Evolutionary conservation across 306 rosid species (phyloP).

Genomic region (Boehmeria nivea): DNA sequence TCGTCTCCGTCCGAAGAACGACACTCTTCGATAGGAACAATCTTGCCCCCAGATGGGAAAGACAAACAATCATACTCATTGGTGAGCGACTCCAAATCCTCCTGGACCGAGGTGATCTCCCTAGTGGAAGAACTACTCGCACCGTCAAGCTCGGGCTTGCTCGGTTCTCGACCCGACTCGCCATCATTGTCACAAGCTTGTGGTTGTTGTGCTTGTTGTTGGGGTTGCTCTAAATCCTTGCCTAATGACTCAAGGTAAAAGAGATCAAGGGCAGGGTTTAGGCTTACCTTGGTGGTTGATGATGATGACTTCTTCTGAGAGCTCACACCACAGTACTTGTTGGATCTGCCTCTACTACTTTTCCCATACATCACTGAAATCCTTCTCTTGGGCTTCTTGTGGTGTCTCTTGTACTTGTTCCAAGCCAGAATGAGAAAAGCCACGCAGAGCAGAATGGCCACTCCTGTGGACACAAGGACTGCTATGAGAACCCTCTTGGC

Average conservation of each 20-base stretch:
- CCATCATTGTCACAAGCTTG: conserved; percentile 20
- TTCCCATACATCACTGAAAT: conserved; percentile 32
- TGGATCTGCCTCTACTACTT: conserved; percentile 31
- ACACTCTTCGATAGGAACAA: conserved; percentile 28
- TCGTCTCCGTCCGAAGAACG: conserved; percentile 44
- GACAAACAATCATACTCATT: conserved; percentile 31
- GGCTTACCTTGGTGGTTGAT: conserved; percentile 53
- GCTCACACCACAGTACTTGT: conserved; percentile 15
- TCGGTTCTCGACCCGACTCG: conserved; percentile 17
- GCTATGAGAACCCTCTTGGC: conserved; percentile 42
- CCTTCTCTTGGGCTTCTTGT: conserved; percentile 46
- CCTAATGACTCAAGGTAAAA: conserved; percentile 60
- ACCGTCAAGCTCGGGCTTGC: conserved; percentile 33
- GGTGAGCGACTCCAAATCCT: conserved; percentile 39
- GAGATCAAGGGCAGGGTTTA: conserved; percentile 62
- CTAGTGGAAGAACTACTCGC: conserved; percentile 47
- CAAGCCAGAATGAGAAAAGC: conserved; percentile 45
- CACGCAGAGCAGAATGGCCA: conserved; percentile 40
- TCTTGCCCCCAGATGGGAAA: conserved; percentile 30
- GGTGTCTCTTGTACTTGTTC: conserved; percentile 45
- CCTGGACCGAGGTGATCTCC: conserved; percentile 59
- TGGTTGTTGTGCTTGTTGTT: conserved; percentile 7
- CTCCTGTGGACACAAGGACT: conserved; percentile 52
- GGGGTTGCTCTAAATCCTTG: conserved; percentile 57
- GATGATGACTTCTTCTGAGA: conserved; percentile 28